Base-by-base conservation (phyloP, 2,329 filamentous ascomycete genomes). In the Blumeria hordei region DNA sequence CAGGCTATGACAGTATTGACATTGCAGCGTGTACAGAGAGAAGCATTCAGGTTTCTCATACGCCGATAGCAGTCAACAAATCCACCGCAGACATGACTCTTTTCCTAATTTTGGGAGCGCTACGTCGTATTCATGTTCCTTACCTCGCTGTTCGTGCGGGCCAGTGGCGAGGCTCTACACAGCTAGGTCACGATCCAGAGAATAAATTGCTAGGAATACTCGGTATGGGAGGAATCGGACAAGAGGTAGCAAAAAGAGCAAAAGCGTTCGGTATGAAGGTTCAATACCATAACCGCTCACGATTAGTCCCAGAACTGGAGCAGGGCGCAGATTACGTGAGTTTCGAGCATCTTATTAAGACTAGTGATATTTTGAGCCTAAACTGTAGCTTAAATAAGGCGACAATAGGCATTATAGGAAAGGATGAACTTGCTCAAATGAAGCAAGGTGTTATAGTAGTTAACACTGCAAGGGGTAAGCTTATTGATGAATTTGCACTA, bases 1-100 rank as follows among this genome's bases (percentile, higher is more conserved):
- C 86, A 51, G 86, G 87, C 36, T 93, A 93, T 68, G 87, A 93
- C 67, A 81, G 87, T 65, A 73, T 93, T 59, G 80, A 88, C 65
- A 71, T 88, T 7, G 64, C 74, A 34, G 80, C 82, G 34, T 90
- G 84, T 70, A 81, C 77, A n/a, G 55, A 56, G 10, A 50, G 55
- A 56, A 55, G 71, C 33, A 74, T 93, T 60, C 72, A 70, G 41
- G 82, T 94, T 21, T 85, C 83, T 59, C 88, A 90, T 66, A 81
- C 82, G 1, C 85, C 85, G 7, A 78, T 75, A 0, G 81, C 82
- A 37, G 83, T 87, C 53, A 81, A 90, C 65, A 81, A 88, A 62
- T 78, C 85, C 36, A 93, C 86, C 0, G 86, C 87, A 55, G 85
- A 93, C 65, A 74, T 80, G 9, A 81, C 75, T 62, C 78, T 93